Base-by-base conservation (phyloP, 2,329 filamentous ascomycete genomes). In the Penicillium palitans region DNA sequence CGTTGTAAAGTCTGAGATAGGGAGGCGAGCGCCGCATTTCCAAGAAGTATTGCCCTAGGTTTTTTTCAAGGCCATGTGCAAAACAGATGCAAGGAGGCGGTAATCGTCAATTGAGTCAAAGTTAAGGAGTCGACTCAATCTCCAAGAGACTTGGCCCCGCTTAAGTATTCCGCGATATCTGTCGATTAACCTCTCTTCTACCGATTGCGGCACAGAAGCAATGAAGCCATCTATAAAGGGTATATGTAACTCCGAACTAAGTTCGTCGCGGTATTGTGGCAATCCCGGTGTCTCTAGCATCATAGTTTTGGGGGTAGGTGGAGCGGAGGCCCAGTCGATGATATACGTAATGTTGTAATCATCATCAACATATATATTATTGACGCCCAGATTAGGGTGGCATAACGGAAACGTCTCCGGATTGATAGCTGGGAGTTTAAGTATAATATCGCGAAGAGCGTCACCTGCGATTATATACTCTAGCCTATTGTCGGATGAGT, bases 401-500 rank as follows among this genome's bases (percentile, higher is more conserved):
- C 1, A 40, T 10, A 51, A 40, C 24, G 35, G 48, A 21, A 50
- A 51, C n/a, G 48, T 51, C 48, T 51, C 35, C 24, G 25, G 6
- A 51, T 29, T 40, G 35, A 40, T 2, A 29, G 48, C 6, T 21
- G 4, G 35, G 12, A 40, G 35, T 31, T 40, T 1, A 19, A 51
- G 33, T 40, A 51, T 45, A 57, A 70, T 61, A 6, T 66, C 61
- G n/a, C 45, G 57, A 15, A 68, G 66, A 41, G 55, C 41, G 12
- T 68, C 54, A 10, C 57, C 66, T 31, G 55, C 57, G 41, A 70
- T 58, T 0, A 66, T 63, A 45, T 69, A 72, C 35, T 70, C 68
- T 4, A 67, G 40, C 45, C 69, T 63, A 47, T 70, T 72, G 4
- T 65, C 25, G 2, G 48, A 27, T 12, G 35, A 21, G 52, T 72